These are phyloP conservation scores for Penicillium sp. DNA, from an alignment of 2,329 filamentous ascomycete species.

Conservation along the genomic window DNA sequence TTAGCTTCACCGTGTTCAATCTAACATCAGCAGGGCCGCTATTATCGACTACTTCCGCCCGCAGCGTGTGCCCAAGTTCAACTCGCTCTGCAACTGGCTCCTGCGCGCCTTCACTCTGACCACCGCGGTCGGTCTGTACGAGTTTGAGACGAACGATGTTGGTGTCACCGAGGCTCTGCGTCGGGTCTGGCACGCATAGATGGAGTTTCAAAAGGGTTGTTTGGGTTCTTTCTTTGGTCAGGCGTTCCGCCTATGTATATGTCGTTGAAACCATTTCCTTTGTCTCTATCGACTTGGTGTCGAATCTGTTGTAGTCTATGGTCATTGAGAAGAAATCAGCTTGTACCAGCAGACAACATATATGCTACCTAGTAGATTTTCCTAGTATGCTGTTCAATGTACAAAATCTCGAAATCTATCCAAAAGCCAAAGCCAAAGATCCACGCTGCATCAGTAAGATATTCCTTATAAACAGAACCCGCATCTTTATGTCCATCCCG, in stretches of 20 bases:
- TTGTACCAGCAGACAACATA: too few relatives aligned
- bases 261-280: constrained; percentile 21
- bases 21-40: constrained; percentile 49
- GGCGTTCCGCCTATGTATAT: constrained; percentile 36
- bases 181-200: constrained; percentile 75
- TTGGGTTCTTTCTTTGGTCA: constrained; percentile 27
- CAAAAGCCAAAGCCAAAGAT: too few relatives aligned
- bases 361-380: too few relatives aligned
- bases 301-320: too few relatives aligned
- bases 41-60: constrained; percentile 88
- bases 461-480: neutral
- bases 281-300: constrained; percentile 18
- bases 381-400: too few relatives aligned
- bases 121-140: constrained; percentile 84
- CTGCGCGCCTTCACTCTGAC: constrained; percentile 73
- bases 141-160: constrained; percentile 98
- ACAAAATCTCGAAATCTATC: too few relatives aligned
- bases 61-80: constrained; percentile 60
- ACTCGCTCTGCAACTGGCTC: constrained; percentile 66
- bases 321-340: too few relatives aligned
- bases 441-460: too few relatives aligned
- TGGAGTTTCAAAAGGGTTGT: constrained; percentile 21
- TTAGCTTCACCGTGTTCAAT: neutral
- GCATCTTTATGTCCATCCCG: too few relatives aligned
- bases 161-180: constrained; percentile 85